Evolutionary conservation across 805 yeast species (phyloP), one percentile per base, ranked within the genome.

Genomic region (Brettanomyces custersianus): DNA sequence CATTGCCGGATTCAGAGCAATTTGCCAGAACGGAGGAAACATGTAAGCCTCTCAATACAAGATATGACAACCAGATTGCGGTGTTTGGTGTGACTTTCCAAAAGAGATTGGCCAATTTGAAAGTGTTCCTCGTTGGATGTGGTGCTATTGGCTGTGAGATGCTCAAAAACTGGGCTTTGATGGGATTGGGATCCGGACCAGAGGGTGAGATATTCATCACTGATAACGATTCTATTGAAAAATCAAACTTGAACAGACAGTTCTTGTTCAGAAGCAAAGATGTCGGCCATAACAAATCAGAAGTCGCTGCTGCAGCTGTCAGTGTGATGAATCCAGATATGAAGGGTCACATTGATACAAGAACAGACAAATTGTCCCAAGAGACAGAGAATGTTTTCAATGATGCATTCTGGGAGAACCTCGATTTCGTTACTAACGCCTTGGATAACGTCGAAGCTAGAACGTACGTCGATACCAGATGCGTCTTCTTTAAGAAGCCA

Each of bases 81-180:
- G 95, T 90, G 1, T 87, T 87, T 48, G 98, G 98, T 40, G 54
- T 72, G 33, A 74, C 74, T 29, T 85, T 74, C 61, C 90, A 86
- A 54, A 75, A 80, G 51, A 65, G 63, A 30, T 63, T 92, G 39
- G 74, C 84, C 26, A 85, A 88, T 58, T 64, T 82, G 43, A 80
- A 76, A 52, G 86, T 88, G 4, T 90, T 92, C 59, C 66, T 92
- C 46, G 98, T 92, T 28, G 98, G 98, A 31, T 71, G 96, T 2
- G 98, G 98, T 56, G 98, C 98, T 15, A 92, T 92, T 66, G 98
- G 98, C 27, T 92, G 98, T 66, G 98, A 92, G 63, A 90, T 92
- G 88, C 69, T 92, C 52, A 92, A 92, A 63, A 88, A 86, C 55
- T 92, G 97, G 97, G 96, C 98, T 4, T 72, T 92, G 72, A 71